Evolutionary conservation across 169 alveolate genomes (phyloP).

Genomic region (Pseudocohnilembus persalinus): DNA sequence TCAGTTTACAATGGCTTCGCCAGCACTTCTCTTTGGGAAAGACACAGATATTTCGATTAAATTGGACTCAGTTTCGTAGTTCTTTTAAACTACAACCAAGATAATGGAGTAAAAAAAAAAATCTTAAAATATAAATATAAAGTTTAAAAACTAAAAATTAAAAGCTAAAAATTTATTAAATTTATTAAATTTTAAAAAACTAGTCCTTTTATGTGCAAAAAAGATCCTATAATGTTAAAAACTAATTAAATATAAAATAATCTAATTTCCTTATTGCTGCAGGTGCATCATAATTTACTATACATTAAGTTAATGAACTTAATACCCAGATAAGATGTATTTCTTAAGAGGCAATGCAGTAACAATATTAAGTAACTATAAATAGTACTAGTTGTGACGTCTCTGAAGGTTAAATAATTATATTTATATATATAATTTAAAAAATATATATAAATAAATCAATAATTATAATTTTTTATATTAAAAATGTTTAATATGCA

Average conservation of each 20-base stretch:
- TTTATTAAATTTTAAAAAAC: too few species aligned
- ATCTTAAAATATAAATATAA: too few species aligned
- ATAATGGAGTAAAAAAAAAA: background rate
- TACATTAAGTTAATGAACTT: background rate
- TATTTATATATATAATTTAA: too few species aligned
- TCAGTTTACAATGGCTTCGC: background rate
- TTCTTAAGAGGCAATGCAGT: background rate
- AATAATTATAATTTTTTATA: too few species aligned
- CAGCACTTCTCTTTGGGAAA: background rate
- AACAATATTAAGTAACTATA: background rate
- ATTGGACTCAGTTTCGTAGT: background rate
- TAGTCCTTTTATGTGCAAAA: background rate
- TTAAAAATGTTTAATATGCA: too few species aligned
- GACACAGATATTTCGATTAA: background rate
- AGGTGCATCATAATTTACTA: background rate
- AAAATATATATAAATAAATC: too few species aligned
- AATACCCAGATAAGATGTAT: background rate
- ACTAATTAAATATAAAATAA: too few species aligned
- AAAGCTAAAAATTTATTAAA: too few species aligned
- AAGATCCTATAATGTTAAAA: background rate
- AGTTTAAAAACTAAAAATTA: too few species aligned
- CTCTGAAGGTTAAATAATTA: background rate
- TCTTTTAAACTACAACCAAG: background rate
- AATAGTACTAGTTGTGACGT: background rate
- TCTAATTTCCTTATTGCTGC: background rate